phyloP scores from a whole-genome alignment of 345 rosid genomes.

The Pistacia vera region DNA sequence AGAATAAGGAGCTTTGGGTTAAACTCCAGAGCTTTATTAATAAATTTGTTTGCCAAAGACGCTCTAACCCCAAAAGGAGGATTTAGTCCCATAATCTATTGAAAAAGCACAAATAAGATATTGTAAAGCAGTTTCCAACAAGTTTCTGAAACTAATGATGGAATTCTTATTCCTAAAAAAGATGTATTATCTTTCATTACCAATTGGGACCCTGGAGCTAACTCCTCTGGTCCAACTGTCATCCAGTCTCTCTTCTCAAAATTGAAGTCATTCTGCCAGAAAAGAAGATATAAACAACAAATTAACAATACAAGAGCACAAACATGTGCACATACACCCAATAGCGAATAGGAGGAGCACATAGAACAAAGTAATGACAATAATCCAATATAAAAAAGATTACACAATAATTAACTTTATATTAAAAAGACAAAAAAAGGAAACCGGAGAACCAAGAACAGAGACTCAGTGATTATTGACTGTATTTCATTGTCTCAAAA shows the following conservation, averaged over 20 bases:
- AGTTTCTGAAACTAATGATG: neutral
- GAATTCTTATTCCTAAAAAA: conserved; percentile 1
- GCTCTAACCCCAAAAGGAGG: conserved; percentile 95
- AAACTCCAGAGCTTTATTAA: conserved; percentile 82
- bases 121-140: neutral
- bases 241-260: conserved; percentile 90
- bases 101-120: conserved; percentile 14
- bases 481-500: conserved; percentile 2
- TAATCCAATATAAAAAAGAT: neutral
- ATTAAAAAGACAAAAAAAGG: neutral
- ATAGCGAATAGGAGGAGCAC: neutral
- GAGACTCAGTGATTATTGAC: neutral
- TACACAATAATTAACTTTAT: neutral
- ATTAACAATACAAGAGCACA: neutral
- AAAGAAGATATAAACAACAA: conserved; percentile 11
- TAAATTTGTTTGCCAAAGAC: conserved; percentile 74
- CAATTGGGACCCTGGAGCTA: conserved; percentile 75
- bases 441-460: neutral
- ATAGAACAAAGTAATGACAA: neutral
- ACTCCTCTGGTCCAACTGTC: conserved; percentile 60
- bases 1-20: conserved; percentile 87
- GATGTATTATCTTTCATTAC: conserved; percentile 37
- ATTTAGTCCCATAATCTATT: conserved; percentile 91
- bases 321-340: neutral
- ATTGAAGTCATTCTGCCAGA: conserved; percentile 63